phyloP scores from a whole-genome alignment of 495 filamentous ascomycete genomes.

The Aspergillus saccharolyticus region DNA sequence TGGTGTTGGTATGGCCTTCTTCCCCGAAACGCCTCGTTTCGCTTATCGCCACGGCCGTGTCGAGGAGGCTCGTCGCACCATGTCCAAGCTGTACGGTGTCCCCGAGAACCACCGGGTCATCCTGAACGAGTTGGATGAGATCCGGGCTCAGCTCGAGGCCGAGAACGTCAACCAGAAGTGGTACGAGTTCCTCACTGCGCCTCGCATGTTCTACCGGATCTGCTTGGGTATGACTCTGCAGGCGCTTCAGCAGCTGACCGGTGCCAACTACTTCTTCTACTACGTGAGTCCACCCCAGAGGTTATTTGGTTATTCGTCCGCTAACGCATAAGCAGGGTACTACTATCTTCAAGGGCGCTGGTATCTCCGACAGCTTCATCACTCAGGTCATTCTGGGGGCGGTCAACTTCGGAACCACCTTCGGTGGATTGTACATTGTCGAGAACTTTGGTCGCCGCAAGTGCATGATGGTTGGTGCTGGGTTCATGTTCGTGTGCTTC shows the following conservation, averaged over 20 bases:
- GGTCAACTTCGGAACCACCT: constrained; percentile 69
- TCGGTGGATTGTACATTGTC: constrained; percentile 65
- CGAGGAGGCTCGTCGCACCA: constrained; percentile 59
- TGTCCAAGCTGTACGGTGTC: constrained; percentile 68
- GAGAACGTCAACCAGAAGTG: constrained; percentile 55
- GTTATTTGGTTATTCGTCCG: neutral
- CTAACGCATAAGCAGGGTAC: constrained; percentile 51
- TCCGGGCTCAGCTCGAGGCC: constrained; percentile 53
- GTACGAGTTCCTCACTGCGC: constrained; percentile 65
- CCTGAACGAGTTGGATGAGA: constrained; percentile 60
- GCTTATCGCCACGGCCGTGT: constrained; percentile 60
- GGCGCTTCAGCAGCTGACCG: constrained; percentile 62
- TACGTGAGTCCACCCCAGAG: constrained; percentile 50
- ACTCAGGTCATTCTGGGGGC: constrained; percentile 69
- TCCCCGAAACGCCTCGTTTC: constrained; percentile 67
- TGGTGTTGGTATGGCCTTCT: constrained; percentile 63
- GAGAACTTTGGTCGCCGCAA: constrained; percentile 66
- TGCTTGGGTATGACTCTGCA: constrained; percentile 64
- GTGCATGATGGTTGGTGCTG: constrained; percentile 59
- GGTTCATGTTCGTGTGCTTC: constrained; percentile 66
- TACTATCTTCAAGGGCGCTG: constrained; percentile 65
- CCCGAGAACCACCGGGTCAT: constrained; percentile 59
- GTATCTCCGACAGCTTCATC: constrained; percentile 63
- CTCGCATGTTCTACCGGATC: constrained; percentile 69
- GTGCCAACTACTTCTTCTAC: constrained; percentile 76